Conservation (phyloP, 192 early-diverging fungal genomes). For the Lobosporangium transversale region DNA sequence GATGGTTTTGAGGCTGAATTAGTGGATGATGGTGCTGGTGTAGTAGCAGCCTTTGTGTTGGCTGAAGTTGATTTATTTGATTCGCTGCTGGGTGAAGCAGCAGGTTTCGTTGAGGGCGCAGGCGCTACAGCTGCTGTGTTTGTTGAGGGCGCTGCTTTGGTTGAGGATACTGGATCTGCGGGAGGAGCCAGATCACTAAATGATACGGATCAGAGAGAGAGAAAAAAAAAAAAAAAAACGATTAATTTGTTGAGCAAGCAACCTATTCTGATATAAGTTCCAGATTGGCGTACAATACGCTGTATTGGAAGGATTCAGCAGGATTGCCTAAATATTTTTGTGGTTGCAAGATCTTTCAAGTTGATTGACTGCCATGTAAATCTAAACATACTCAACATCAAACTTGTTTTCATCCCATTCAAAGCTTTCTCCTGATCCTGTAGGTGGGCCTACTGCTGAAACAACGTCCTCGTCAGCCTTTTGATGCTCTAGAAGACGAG, state of each 20-base stretch:
- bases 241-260: not conserved
- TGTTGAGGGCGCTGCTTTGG: not conserved
- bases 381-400: slow-evolving; percentile 46
- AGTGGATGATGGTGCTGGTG: slow-evolving; percentile 7
- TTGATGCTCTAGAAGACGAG: slow-evolving; percentile 66
- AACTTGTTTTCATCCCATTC: slow-evolving; percentile 55
- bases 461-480: slow-evolving; percentile 54
- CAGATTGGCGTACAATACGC: too few species aligned
- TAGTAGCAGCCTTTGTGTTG: not conserved
- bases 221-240: too few species aligned
- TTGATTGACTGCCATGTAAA: too few species aligned
- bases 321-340: too few species aligned
- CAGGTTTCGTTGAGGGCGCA: not conserved
- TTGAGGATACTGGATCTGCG: slow-evolving; percentile 6
- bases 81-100: slow-evolving; percentile 1
- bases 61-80: not conserved
- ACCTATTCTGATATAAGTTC: too few species aligned
- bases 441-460: slow-evolving; percentile 27
- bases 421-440: slow-evolving; percentile 46
- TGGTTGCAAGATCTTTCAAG: too few species aligned
- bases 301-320: too few species aligned
- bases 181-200: slow-evolving; percentile 47
- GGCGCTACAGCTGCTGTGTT: slow-evolving; percentile 2
- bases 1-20: slow-evolving; percentile 10
- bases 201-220: too few species aligned